A percentile compares a stretch with the other conserved stretches of the same genome.
phyloP scores from a whole-genome alignment of 1,139 yeast species.

The Candida sojae region DNA sequence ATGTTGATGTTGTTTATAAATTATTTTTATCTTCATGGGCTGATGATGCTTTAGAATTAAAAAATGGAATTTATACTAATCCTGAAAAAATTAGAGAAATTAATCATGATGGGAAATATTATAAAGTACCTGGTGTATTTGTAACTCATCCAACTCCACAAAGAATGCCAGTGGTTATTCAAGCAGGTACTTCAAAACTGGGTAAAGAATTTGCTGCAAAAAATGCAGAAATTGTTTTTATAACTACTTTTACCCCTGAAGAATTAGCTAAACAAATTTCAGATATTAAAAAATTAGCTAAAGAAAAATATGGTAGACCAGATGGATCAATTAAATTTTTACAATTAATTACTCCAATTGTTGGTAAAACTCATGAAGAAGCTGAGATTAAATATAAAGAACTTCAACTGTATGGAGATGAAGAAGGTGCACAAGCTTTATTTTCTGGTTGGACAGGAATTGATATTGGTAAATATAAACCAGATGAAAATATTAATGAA shows the following conservation, averaged over 20 bases:
- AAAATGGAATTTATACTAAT: slow-evolving; percentile 36
- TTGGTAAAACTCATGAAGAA: slow-evolving; percentile 38
- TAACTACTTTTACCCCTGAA: slow-evolving; percentile 31
- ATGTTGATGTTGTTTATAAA: slow-evolving; percentile 39
- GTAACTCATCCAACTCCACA: slow-evolving; percentile 47
- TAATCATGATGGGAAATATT: slow-evolving; percentile 39
- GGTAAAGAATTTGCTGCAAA: slow-evolving; percentile 48
- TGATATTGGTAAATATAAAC: slow-evolving; percentile 30
- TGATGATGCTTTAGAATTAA: slow-evolving; percentile 42
- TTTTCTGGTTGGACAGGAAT: slow-evolving; percentile 41
- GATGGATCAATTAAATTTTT: slow-evolving; percentile 37
- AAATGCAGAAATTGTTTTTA: slow-evolving; percentile 46
- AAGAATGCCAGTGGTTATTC: slow-evolving; percentile 46
- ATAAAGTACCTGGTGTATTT: slow-evolving; percentile 46
- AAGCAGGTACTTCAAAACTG: slow-evolving; percentile 49
- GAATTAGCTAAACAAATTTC: slow-evolving; percentile 28
- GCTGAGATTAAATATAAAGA: slow-evolving; percentile 32
- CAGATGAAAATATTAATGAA: slow-evolving; percentile 29
- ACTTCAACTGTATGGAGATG: slow-evolving; percentile 32
- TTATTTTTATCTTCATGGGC: slow-evolving; percentile 44
- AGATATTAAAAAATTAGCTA: slow-evolving; percentile 29
- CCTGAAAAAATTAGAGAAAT: slow-evolving; percentile 43
- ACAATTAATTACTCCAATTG: slow-evolving; percentile 31
- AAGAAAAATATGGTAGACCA: slow-evolving; percentile 32
- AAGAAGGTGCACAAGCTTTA: slow-evolving; percentile 41